phyloP scores from a whole-genome alignment of 495 filamentous ascomycete species.

The Glarea lozoyensis region DNA sequence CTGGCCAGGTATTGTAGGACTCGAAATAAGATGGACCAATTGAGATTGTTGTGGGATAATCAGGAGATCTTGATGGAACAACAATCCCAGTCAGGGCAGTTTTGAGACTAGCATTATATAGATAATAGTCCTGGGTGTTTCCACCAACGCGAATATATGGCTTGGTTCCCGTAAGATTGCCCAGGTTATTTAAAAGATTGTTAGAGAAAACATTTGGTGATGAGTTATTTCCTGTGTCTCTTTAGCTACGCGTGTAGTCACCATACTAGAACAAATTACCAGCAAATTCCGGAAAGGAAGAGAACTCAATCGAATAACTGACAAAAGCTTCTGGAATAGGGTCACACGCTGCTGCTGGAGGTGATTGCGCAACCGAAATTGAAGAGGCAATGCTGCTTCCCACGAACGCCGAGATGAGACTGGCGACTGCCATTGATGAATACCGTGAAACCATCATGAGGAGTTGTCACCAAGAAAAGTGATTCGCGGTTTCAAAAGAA shows the following conservation, averaged over 20 bases:
- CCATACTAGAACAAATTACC: conserved; percentile 25
- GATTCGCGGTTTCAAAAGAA: too few relatives aligned
- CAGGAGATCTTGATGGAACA: conserved; percentile 37
- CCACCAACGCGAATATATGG: conserved; percentile 53
- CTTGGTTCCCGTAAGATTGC: conserved; percentile 35
- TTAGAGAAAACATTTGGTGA: conserved; percentile 48
- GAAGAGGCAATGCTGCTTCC: too few relatives aligned
- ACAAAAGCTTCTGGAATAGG: conserved; percentile 45
- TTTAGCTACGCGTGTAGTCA: conserved; percentile 4
- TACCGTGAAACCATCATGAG: too few relatives aligned
- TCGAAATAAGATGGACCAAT: conserved; percentile 60
- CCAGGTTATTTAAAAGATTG: conserved; percentile 45
- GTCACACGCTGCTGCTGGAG: conserved; percentile 24
- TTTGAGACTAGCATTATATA: conserved; percentile 47
- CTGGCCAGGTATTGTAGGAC: conserved; percentile 50
- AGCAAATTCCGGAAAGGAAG: conserved; percentile 54
- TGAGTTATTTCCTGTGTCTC: conserved; percentile 32
- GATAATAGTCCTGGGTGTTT: conserved; percentile 54
- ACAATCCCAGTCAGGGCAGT: conserved; percentile 45
- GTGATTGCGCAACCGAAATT: neutral
- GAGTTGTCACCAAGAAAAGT: too few relatives aligned
- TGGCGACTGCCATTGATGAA: too few relatives aligned
- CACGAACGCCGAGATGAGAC: too few relatives aligned
- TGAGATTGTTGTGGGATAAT: conserved; percentile 53
- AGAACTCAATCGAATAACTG: conserved; percentile 52